These are phyloP conservation scores for Sphaceloma murrayae DNA, from an alignment of 2,329 filamentous ascomycete species.

Conservation along the genomic window DNA sequence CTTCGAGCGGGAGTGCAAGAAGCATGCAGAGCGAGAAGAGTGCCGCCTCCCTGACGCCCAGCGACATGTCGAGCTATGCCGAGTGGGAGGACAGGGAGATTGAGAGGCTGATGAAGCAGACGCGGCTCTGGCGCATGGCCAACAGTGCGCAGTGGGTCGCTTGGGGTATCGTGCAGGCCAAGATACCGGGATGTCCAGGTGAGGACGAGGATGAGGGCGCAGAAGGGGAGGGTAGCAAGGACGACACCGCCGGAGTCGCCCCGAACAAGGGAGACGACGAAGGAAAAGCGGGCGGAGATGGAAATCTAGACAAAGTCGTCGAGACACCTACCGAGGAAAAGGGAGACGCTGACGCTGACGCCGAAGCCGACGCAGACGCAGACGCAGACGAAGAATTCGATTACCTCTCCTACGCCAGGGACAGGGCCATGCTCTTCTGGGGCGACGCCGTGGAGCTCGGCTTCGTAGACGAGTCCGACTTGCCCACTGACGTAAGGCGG, in stretches of 20 bases:
- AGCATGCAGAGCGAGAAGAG: slow-evolving; percentile 20
- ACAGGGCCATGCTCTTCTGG: slow-evolving; percentile 89
- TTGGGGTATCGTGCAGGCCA: slow-evolving; percentile 94
- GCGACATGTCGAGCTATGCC: slow-evolving; percentile 24
- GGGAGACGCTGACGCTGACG: too few species aligned
- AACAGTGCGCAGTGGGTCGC: slow-evolving; percentile 88
- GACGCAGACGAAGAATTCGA: slow-evolving; percentile 72
- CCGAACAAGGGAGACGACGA: slow-evolving; percentile 20
- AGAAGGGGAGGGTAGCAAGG: slow-evolving; percentile 42
- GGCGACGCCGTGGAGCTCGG: slow-evolving; percentile 75
- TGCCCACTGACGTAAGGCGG: slow-evolving; percentile 57
- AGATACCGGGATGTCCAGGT: slow-evolving; percentile 61
- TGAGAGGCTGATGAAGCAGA: slow-evolving; percentile 63
- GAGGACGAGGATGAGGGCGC: slow-evolving; percentile 32
- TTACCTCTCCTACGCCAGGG: slow-evolving; percentile 83
- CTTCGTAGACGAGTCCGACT: slow-evolving; percentile 61
- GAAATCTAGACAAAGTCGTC: too few species aligned
- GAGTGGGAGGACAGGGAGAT: slow-evolving; percentile 52
- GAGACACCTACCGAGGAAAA: too few species aligned
- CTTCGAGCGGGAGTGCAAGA: slow-evolving; percentile 26
- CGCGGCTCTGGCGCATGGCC: slow-evolving; percentile 73
- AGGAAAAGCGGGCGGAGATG: background rate
- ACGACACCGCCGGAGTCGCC: too few species aligned
- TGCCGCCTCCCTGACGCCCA: background rate
- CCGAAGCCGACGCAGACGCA: slow-evolving; percentile 38